Percentiles rank a stretch among this genome's conserved stretches.
Evolutionary conservation across 768 basidiomycete species (phyloP).

Genomic region (Tricholoma terreum): DNA sequence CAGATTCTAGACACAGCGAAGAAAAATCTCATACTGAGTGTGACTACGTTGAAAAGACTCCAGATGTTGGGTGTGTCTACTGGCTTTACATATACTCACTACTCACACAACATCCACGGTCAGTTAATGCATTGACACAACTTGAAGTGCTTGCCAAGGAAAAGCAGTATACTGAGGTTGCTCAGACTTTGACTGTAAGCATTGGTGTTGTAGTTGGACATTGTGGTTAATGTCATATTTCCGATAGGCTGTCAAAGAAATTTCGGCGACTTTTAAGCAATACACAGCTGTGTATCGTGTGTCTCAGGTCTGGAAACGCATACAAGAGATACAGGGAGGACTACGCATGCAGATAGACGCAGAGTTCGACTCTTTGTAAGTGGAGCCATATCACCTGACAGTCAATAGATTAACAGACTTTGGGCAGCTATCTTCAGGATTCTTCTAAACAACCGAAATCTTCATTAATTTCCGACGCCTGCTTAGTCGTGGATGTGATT

Average conservation of each 20-base stretch:
- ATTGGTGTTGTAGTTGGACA: slow-evolving; percentile 5
- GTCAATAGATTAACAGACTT: background rate
- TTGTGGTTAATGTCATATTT: slow-evolving; percentile 5
- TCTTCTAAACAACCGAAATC: slow-evolving; percentile 63
- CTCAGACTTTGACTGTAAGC: slow-evolving; percentile 71
- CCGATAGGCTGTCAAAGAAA: slow-evolving; percentile 79
- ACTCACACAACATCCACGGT: background rate
- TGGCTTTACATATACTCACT: background rate
- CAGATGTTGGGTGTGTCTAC: slow-evolving; percentile 83
- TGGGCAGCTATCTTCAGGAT: slow-evolving; percentile 74
- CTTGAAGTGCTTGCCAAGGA: slow-evolving; percentile 76
- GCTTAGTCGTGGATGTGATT: slow-evolving; percentile 84
- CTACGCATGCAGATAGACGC: slow-evolving; percentile 77
- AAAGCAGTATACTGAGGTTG: slow-evolving; percentile 78
- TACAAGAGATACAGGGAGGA: slow-evolving; percentile 80
- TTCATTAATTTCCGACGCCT: slow-evolving; percentile 73
- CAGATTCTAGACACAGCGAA: slow-evolving; percentile 92
- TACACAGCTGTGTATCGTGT: slow-evolving; percentile 77
- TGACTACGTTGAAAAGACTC: slow-evolving; percentile 85
- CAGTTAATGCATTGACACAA: slow-evolving; percentile 82
- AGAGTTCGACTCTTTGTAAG: slow-evolving; percentile 92
- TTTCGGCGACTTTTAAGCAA: slow-evolving; percentile 75
- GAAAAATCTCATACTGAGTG: slow-evolving; percentile 84
- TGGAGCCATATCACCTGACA: slow-evolving; percentile 9
- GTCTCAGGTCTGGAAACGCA: slow-evolving; percentile 70